Conservation (phyloP, 192 early-diverging fungal genomes). For the Coemansia sp. region DNA sequence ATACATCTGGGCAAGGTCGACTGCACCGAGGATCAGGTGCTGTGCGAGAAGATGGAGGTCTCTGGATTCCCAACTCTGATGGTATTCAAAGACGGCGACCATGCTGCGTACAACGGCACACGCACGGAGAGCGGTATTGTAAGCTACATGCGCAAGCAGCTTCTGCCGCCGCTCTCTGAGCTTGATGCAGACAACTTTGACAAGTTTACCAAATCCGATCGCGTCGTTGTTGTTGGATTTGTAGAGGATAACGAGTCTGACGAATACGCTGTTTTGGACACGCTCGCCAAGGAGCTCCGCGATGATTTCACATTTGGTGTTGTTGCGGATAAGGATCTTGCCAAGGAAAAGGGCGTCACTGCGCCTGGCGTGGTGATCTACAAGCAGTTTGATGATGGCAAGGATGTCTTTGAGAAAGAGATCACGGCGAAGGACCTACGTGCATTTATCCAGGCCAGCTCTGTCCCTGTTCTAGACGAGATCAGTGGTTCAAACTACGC, state of each 20-base stretch:
- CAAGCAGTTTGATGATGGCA: conserved; percentile 91
- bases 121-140: conserved; percentile 87
- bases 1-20: conserved; percentile 94
- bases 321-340: conserved; percentile 61
- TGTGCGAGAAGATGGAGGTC: conserved; percentile 81
- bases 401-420: conserved; percentile 66
- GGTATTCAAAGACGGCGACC: conserved; percentile 72
- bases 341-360: conserved; percentile 56
- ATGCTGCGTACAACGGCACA: conserved; percentile 78
- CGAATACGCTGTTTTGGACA: conserved; percentile 65
- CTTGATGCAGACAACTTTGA: conserved; percentile 68
- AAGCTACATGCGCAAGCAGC: conserved; percentile 92
- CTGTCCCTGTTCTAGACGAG: conserved; percentile 86
- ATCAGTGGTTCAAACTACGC: conserved; percentile 88
- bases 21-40: conserved; percentile 83
- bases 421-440: conserved; percentile 58
- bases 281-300: conserved; percentile 76
- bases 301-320: conserved; percentile 86
- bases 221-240: conserved; percentile 88
- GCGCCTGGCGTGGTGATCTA: conserved; percentile 75
- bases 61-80: conserved; percentile 94
- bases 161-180: conserved; percentile 75
- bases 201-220: conserved; percentile 79
- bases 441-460: conserved; percentile 74
- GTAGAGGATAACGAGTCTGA: conserved; percentile 61